Conservation (phyloP, 257 asterid species). For the Jasminum sambac region DNA sequence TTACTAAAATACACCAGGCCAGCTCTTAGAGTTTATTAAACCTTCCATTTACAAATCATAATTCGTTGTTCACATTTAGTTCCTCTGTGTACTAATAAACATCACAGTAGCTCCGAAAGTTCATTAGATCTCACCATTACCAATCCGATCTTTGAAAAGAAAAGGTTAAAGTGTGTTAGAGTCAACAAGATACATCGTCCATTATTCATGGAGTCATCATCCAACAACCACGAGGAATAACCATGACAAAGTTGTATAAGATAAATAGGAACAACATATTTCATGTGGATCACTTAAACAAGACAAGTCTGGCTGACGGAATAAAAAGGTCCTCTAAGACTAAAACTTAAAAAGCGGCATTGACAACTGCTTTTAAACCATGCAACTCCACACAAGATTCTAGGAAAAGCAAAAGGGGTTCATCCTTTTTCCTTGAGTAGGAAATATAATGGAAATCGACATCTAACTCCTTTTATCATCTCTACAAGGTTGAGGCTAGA, state of each 20-base stretch:
- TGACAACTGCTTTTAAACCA: background rate
- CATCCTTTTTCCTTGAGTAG: no score
- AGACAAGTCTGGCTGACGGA: background rate
- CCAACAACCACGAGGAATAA: background rate
- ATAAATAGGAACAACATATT: background rate
- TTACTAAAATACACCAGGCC: background rate
- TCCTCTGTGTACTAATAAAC: background rate
- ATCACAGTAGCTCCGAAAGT: background rate
- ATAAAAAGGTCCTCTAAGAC: background rate
- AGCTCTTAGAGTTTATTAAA: background rate
- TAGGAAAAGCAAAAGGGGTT: background rate
- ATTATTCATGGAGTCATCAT: background rate
- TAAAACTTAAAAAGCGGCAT: background rate
- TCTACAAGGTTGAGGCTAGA: background rate
- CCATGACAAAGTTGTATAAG: background rate
- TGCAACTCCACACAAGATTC: background rate
- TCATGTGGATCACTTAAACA: background rate
- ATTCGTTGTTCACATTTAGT: background rate
- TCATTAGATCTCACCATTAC: background rate
- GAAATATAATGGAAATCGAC: background rate
- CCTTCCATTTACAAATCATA: background rate
- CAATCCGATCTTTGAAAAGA: background rate
- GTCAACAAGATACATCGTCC: background rate
- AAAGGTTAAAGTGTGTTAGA: background rate
- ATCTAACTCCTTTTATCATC: background rate